A percentile compares a stretch with the other conserved stretches of the same genome.
phyloP scores from a whole-genome alignment of 345 rosid genomes.

The Cardiospermum halicacabum region DNA sequence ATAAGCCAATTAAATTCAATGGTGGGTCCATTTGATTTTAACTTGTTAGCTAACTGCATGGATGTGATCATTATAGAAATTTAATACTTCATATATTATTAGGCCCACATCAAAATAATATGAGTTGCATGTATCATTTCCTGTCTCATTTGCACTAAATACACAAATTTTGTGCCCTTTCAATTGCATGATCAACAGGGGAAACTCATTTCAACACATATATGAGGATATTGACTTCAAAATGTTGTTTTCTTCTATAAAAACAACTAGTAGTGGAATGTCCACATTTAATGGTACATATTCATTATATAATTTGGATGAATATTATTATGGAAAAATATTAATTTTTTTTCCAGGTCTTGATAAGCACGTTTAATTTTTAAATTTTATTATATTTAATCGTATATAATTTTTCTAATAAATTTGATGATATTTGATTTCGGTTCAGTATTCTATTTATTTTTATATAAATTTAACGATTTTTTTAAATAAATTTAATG shows the following conservation, averaged over 20 bases:
- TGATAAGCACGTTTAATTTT: too few relatives aligned
- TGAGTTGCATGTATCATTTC: constrained; percentile 4
- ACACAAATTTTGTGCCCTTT: constrained; percentile 4
- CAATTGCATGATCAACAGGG: constrained; percentile 2
- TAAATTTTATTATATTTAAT: too few relatives aligned
- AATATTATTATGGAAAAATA: too few relatives aligned
- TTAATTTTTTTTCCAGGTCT: too few relatives aligned
- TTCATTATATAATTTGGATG: too few relatives aligned
- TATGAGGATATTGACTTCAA: background rate
- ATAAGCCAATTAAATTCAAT: constrained; percentile 14
- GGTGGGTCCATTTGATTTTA: constrained; percentile 23
- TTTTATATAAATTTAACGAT: too few relatives aligned
- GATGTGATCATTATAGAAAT: constrained; percentile 14
- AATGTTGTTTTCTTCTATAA: constrained; percentile 9
- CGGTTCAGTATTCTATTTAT: too few relatives aligned
- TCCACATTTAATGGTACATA: constrained; percentile 3
- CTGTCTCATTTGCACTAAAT: constrained; percentile 13
- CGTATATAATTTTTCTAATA: too few relatives aligned
- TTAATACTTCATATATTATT: constrained; percentile 13
- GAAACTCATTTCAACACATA: constrained; percentile 3
- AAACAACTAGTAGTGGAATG: background rate
- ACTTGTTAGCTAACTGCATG: constrained; percentile 11
- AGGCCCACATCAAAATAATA: constrained; percentile 20
- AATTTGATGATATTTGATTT: too few relatives aligned
- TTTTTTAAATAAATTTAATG: too few relatives aligned